Evolutionary conservation across 306 rosid genomes (phyloP).

Genomic region (Inga leiocalycina): DNA sequence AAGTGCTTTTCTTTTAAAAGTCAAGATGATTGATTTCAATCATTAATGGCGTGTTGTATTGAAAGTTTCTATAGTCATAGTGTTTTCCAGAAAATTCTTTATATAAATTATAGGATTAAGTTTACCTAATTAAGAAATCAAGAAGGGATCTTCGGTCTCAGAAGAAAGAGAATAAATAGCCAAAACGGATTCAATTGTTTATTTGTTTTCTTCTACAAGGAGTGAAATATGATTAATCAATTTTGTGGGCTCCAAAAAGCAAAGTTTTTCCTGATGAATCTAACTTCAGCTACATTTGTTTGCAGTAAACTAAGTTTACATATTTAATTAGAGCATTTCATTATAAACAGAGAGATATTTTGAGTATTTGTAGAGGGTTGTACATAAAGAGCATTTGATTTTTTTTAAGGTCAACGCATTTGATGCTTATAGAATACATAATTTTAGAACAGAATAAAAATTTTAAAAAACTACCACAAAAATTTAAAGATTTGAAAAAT

Average conservation of each 20-base stretch:
- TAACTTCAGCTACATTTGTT: not conserved
- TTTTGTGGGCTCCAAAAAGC: not conserved
- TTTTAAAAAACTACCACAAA: too few species aligned
- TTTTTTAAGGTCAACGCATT: not conserved
- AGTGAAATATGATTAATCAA: not conserved
- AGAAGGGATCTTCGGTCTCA: not conserved
- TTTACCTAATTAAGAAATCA: conserved; percentile 1
- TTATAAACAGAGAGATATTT: not conserved
- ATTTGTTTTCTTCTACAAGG: not conserved
- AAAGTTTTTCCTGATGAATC: not conserved
- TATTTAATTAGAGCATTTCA: not conserved
- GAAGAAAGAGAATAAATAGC: not conserved
- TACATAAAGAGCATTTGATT: not conserved
- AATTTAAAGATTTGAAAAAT: not conserved
- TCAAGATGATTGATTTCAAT: conserved; percentile 5
- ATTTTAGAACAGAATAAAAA: too few species aligned
- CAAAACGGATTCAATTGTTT: not conserved
- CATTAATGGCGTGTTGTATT: not conserved
- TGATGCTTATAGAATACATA: not conserved
- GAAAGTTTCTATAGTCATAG: not conserved
- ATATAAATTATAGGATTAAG: conserved; percentile 1
- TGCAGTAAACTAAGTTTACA: not conserved
- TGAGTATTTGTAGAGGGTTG: not conserved
- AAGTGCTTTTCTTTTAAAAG: not conserved
- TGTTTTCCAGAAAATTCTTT: conserved; percentile 2